These are phyloP conservation scores for Hydnomerulius pinastri DNA, from an alignment of 768 basidiomycete genomes.

Conservation along the genomic window DNA sequence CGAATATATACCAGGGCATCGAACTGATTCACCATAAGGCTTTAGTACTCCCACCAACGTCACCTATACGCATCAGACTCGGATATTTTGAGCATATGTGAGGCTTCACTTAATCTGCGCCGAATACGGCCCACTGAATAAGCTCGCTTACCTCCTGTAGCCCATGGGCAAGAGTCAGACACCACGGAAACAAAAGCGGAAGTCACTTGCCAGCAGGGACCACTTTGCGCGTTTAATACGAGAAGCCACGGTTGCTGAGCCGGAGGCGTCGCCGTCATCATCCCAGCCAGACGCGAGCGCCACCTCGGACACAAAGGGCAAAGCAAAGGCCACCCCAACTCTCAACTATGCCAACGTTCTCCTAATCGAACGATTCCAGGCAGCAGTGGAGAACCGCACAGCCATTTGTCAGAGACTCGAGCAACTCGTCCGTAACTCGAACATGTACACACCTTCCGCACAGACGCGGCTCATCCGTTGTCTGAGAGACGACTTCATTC, in stretches of 20 bases:
- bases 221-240: constrained; percentile 26
- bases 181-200: constrained; percentile 26
- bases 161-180: constrained; percentile 17
- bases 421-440: constrained; percentile 25
- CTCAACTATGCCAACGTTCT: constrained; percentile 28
- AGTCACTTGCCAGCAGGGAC: constrained; percentile 22
- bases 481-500: constrained; percentile 27
- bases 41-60: neutral
- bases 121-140: neutral
- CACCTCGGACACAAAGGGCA: constrained; percentile 3
- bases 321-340: constrained; percentile 1
- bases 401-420: constrained; percentile 31
- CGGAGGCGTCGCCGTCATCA: neutral
- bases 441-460: constrained; percentile 18
- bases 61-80: neutral
- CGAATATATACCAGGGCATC: neutral
- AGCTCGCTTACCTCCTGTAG: neutral
- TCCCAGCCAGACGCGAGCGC: constrained; percentile 6
- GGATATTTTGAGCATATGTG: neutral
- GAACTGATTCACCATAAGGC: neutral
- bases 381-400: constrained; percentile 26
- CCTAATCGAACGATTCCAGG: constrained; percentile 28
- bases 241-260: constrained; percentile 10
- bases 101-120: neutral
- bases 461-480: constrained; percentile 21